phyloP scores from a whole-genome alignment of 371 early-diverging fungal species.

The Lichtheimia corymbifera region DNA sequence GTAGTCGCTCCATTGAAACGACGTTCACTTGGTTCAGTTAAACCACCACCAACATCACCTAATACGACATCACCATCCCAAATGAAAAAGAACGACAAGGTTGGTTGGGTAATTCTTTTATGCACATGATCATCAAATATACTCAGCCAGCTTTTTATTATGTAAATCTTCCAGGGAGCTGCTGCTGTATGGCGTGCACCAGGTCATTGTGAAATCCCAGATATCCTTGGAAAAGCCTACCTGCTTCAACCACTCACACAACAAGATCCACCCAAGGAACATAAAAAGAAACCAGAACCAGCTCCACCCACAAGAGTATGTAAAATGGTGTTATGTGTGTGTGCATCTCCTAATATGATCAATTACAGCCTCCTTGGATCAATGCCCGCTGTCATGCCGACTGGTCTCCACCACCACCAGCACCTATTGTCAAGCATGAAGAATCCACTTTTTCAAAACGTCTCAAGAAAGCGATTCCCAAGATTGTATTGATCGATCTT shows the following conservation, averaged over 20 bases:
- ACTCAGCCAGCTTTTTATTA: too few relatives aligned
- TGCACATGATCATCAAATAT: too few relatives aligned
- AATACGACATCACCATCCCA: conserved; percentile 2
- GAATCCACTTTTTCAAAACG: conserved; percentile 27
- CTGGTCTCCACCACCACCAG: conserved; percentile 21
- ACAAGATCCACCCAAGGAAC: neutral
- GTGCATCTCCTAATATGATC: neutral
- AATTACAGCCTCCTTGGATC: conserved; percentile 29
- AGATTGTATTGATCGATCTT: conserved; percentile 15
- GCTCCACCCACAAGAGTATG: neutral
- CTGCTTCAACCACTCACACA: conserved; percentile 15
- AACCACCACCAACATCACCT: conserved; percentile 6
- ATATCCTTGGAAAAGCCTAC: conserved; percentile 51
- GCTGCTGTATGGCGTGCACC: conserved; percentile 39
- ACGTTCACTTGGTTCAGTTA: conserved; percentile 22
- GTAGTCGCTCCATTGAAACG: conserved; percentile 14
- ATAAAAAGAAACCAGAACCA: neutral
- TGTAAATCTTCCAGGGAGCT: too few relatives aligned
- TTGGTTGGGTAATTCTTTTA: neutral
- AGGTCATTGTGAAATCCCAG: conserved; percentile 50
- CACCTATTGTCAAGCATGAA: conserved; percentile 20
- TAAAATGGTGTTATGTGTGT: neutral
- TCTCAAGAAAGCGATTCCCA: conserved; percentile 28
- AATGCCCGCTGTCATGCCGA: conserved; percentile 20
- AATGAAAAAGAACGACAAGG: conserved; percentile 8